These are phyloP conservation scores for Xylaria sp. DNA, from an alignment of 2,329 filamentous ascomycete genomes.

Conservation along the genomic window DNA sequence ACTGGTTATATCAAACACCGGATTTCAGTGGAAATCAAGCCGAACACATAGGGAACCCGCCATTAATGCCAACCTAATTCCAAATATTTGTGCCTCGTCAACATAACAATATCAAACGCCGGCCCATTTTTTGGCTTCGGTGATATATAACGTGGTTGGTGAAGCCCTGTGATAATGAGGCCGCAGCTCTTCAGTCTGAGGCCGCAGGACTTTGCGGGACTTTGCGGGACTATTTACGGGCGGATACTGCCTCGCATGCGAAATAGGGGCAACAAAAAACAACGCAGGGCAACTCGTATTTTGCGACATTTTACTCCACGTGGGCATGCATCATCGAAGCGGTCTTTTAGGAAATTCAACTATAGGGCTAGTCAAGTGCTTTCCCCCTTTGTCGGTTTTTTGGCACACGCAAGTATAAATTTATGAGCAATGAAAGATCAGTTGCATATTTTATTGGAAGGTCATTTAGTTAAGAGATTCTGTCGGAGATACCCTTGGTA, in stretches of 20 bases:
- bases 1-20: background rate
- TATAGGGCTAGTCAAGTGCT: background rate
- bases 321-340: background rate
- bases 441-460: conserved; percentile 16
- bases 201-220: no score
- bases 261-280: background rate
- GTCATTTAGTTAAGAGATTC: conserved; percentile 13
- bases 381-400: background rate
- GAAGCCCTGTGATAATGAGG: background rate
- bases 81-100: background rate
- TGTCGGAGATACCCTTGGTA: conserved; percentile 30
- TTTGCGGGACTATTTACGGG: background rate
- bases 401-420: conserved; percentile 4
- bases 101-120: background rate
- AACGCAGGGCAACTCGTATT: background rate
- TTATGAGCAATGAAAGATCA: conserved; percentile 26
- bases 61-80: background rate
- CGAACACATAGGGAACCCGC: background rate
- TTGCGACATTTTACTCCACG: background rate
- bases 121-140: background rate
- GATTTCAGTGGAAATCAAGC: background rate
- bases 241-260: background rate
- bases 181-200: background rate
- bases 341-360: background rate
- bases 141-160: background rate